Base-by-base conservation (phyloP, 2,329 filamentous ascomycete species). In the Thermochaetoides dissita region DNA sequence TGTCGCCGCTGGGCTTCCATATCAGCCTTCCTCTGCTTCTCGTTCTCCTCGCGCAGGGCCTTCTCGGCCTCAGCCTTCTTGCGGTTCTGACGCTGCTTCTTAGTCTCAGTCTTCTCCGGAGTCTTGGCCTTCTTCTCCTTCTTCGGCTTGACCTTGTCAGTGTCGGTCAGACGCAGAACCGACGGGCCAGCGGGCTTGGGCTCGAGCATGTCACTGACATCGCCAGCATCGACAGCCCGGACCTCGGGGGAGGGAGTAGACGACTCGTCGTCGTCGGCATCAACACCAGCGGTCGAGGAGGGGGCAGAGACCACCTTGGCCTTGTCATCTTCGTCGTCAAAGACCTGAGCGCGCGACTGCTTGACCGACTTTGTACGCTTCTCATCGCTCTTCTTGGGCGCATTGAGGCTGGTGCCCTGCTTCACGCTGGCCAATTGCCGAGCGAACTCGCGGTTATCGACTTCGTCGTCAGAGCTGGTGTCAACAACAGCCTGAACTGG, bases 1-100 rank as follows among this genome's bases (percentile, higher is more conserved):
- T 74, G 72, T 48, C 87, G 82, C 50, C 86, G 77, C 67, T 94
- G 88, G 59, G 82, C 80, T 67, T 95, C 87, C 54, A 84, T 69
- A 46, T 84, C 69, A 33, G 67, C 66, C 65, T 85, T 84, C 56
- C 88, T 81, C 55, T 84, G 72, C 57, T 79, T 75, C 65, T 95
- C 88, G 1, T 81, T 76, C 53, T 84, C 81, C 57, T 88, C 81
- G 30, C 83, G 78, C 44, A 75, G 71, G 30, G 71, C 68, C 69
- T 85, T 91, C 55, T 79, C 78, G 44, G 78, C 81, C 63, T 94
- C 87, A 33, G 75, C 79, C 76, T 94, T 95, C 67, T 82, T 78
- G 52, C 81, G 76, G 66, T 94, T 91, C 68, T 95, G 88, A 46
- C 87, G 80, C 67, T 94, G 85, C 71, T 95, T 95, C 81, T 95